These are phyloP conservation scores for Forsythia suspensa DNA, from an alignment of 257 asterid species.

Conservation along the genomic window DNA sequence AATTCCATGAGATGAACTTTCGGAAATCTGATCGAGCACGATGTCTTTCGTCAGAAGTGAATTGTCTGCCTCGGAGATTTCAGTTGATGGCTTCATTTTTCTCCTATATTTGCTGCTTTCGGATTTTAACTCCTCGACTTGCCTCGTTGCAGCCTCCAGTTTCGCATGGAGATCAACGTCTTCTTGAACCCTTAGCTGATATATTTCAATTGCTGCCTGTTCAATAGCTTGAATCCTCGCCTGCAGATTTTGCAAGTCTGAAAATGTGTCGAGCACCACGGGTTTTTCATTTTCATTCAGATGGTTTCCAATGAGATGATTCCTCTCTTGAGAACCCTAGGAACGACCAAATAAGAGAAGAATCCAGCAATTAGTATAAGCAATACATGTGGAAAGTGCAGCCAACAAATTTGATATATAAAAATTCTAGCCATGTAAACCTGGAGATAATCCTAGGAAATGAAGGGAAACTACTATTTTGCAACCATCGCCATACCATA, in stretches of 20 bases:
- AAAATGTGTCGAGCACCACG: slow-evolving; percentile 17
- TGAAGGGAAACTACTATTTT: background rate
- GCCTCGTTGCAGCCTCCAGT: slow-evolving; percentile 41
- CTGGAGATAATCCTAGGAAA: background rate
- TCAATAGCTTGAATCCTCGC: slow-evolving; percentile 35
- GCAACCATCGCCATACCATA: background rate
- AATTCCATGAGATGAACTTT: slow-evolving; percentile 39
- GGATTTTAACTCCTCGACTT: slow-evolving; percentile 44
- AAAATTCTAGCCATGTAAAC: background rate
- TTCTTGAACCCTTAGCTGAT: slow-evolving; percentile 31
- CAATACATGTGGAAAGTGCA: background rate
- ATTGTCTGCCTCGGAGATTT: slow-evolving; percentile 38
- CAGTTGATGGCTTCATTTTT: slow-evolving; percentile 27
- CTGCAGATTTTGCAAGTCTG: slow-evolving; percentile 36
- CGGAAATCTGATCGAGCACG: slow-evolving; percentile 55
- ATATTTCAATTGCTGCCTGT: slow-evolving; percentile 27
- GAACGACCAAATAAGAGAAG: background rate
- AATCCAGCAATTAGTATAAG: background rate
- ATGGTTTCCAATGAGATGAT: slow-evolving; percentile 3
- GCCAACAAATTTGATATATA: background rate
- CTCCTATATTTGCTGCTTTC: slow-evolving; percentile 29
- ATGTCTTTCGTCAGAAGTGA: slow-evolving; percentile 51
- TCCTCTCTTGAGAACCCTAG: slow-evolving; percentile 27
- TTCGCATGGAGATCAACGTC: slow-evolving; percentile 27
- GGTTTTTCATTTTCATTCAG: slow-evolving; percentile 14